phyloP scores from a whole-genome alignment of 2,329 filamentous ascomycete genomes.

The Ceratocystis papillata region DNA sequence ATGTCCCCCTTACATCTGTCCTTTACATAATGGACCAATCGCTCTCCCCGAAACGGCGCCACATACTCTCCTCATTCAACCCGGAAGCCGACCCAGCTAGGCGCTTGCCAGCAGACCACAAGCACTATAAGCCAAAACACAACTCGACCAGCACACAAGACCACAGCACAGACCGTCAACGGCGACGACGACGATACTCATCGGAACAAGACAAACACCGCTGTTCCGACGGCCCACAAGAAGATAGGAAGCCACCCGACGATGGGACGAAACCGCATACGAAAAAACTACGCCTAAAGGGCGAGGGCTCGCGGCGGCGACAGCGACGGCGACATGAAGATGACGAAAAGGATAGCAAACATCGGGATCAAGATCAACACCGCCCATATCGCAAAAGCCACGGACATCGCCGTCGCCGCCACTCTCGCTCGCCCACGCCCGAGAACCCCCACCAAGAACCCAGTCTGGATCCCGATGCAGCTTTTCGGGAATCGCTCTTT shows the following conservation, averaged over 20 bases:
- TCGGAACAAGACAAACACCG: background rate
- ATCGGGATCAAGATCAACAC: slow-evolving; percentile 23
- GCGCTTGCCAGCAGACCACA: slow-evolving; percentile 9
- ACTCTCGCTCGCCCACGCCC: slow-evolving; percentile 38
- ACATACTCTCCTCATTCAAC: slow-evolving; percentile 42
- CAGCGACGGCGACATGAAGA: slow-evolving; percentile 28
- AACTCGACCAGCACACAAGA: background rate
- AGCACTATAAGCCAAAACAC: background rate
- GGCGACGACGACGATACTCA: background rate
- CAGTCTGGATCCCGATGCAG: slow-evolving; percentile 54
- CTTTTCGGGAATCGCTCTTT: slow-evolving; percentile 89
- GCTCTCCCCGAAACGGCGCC: slow-evolving; percentile 36
- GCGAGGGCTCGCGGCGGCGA: slow-evolving; percentile 22
- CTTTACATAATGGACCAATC: slow-evolving; percentile 17
- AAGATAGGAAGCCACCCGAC: background rate
- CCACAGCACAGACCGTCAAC: background rate
- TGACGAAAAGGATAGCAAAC: slow-evolving; percentile 23
- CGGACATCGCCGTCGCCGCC: slow-evolving; percentile 27
- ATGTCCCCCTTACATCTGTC: background rate
- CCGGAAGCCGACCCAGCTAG: slow-evolving; percentile 27
- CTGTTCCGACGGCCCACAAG: too few relatives aligned
- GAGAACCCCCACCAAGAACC: slow-evolving; percentile 39
- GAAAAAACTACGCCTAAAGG: slow-evolving; percentile 19
- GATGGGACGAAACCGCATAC: slow-evolving; percentile 3
- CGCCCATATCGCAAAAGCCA: slow-evolving; percentile 15